Percentiles rank a stretch among this genome's conserved stretches.
Conservation (phyloP, 371 early-diverging fungal genomes). For the Thermomucor indicae-seudaticae region DNA sequence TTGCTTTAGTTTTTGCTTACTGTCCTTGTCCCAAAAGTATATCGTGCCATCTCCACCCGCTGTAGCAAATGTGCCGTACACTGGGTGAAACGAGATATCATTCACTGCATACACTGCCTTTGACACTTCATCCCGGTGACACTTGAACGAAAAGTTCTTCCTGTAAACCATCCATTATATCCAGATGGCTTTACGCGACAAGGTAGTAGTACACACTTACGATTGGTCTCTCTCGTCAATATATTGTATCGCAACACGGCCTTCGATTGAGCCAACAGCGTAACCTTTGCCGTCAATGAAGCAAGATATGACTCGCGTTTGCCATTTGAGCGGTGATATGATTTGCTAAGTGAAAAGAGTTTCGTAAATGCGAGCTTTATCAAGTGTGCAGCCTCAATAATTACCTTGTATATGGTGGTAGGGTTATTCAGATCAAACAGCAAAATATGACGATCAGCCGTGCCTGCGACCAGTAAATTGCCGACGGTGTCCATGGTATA, state of each 20-base stretch:
- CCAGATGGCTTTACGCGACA: not conserved
- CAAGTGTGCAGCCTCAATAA: not conserved
- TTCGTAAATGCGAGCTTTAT: not conserved
- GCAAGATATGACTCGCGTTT: slow-evolving; percentile 76
- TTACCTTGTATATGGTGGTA: slow-evolving; percentile 65
- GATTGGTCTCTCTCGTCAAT: slow-evolving; percentile 69
- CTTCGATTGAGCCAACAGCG: slow-evolving; percentile 89
- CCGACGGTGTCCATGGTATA: slow-evolving; percentile 82
- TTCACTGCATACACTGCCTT: slow-evolving; percentile 76
- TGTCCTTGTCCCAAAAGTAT: slow-evolving; percentile 90
- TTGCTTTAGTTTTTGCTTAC: slow-evolving; percentile 44
- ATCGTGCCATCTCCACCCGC: slow-evolving; percentile 90
- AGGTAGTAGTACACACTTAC: slow-evolving; percentile 28
- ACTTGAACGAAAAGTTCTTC: slow-evolving; percentile 86
- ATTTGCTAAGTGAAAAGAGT: slow-evolving; percentile 11
- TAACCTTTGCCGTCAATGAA: slow-evolving; percentile 81
- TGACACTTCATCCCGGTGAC: slow-evolving; percentile 77
- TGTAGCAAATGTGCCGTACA: slow-evolving; percentile 87
- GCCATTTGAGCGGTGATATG: slow-evolving; percentile 67
- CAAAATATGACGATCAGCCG: slow-evolving; percentile 67
- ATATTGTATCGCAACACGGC: slow-evolving; percentile 88
- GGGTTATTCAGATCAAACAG: slow-evolving; percentile 81
- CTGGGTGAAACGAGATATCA: slow-evolving; percentile 81
- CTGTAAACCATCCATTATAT: slow-evolving; percentile 21
- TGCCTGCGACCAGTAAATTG: slow-evolving; percentile 33